phyloP scores from a whole-genome alignment of 2,329 filamentous ascomycete species.

The Aureobasidium mangrovei region DNA sequence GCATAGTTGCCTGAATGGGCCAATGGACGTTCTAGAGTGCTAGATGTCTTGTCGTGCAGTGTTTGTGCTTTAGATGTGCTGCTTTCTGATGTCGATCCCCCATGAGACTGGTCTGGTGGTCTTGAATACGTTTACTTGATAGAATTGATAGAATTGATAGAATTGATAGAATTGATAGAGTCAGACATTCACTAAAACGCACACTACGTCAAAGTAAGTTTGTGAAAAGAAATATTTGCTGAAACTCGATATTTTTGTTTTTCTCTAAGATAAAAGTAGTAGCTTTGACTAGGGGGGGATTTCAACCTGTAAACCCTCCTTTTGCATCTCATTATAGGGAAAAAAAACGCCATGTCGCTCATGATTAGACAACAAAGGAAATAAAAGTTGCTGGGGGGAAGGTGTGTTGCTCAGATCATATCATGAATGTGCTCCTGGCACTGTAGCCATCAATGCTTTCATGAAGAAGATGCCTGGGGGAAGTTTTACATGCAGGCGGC shows the following conservation, averaged over 20 bases:
- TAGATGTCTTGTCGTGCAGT: too few species aligned
- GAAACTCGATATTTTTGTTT: not conserved
- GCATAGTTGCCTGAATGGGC: too few species aligned
- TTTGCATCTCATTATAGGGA: not conserved
- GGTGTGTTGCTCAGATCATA: too few species aligned
- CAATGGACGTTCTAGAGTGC: too few species aligned
- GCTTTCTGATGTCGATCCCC: too few species aligned
- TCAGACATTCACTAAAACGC: not conserved
- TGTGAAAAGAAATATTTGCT: not conserved
- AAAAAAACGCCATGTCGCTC: slow-evolving; percentile 1
- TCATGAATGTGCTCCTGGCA: slow-evolving; percentile 8
- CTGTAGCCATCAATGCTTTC: not conserved
- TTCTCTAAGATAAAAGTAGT: slow-evolving; percentile 4
- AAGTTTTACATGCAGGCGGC: slow-evolving; percentile 31
- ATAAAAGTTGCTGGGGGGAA: not conserved
- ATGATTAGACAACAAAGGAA: slow-evolving; percentile 3
- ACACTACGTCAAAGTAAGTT: not conserved
- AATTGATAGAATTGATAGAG: too few species aligned
- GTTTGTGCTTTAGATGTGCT: too few species aligned
- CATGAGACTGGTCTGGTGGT: too few species aligned
- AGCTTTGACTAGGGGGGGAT: not conserved
- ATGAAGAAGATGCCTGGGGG: not conserved
- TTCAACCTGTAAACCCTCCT: slow-evolving; percentile 1
- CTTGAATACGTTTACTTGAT: too few species aligned
- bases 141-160: too few species aligned